Evolutionary conservation across 2,329 filamentous ascomycete genomes (phyloP).

Genomic region (Ascochyta lentis): DNA sequence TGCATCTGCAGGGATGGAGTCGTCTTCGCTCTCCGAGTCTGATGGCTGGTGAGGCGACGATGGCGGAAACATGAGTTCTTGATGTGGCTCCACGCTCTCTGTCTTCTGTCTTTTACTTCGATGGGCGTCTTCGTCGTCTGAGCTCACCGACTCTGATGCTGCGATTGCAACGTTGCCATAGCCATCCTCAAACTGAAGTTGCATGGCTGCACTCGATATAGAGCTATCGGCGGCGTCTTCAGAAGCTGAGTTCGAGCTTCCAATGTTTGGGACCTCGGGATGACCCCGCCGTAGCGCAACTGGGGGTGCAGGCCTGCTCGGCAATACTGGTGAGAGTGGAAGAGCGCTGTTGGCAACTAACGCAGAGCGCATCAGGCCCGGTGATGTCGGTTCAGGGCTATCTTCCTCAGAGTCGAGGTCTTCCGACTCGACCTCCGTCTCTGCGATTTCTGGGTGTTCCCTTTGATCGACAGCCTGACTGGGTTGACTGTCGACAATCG

Average conservation of each 20-base stretch:
- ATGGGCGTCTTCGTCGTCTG: background rate
- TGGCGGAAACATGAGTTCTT: slow-evolving; percentile 2
- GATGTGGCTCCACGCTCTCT: slow-evolving; percentile 14
- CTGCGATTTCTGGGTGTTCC: background rate
- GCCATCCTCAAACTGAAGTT: slow-evolving; percentile 15
- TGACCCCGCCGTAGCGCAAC: background rate
- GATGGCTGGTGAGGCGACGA: background rate
- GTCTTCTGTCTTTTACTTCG: slow-evolving; percentile 23
- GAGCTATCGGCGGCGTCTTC: slow-evolving; percentile 16
- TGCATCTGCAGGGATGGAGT: background rate
- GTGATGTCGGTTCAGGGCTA: slow-evolving; percentile 21
- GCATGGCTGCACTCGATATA: slow-evolving; percentile 20
- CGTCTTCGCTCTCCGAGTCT: slow-evolving; percentile 1
- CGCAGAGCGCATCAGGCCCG: slow-evolving; percentile 34
- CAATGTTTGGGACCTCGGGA: slow-evolving; percentile 10
- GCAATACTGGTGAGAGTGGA: slow-evolving; percentile 25
- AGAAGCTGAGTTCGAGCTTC: slow-evolving; percentile 4
- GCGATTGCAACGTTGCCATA: background rate
- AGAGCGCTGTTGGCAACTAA: slow-evolving; percentile 44
- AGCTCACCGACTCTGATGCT: background rate
- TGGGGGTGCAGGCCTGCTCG: background rate
- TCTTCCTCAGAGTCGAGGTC: slow-evolving; percentile 8
- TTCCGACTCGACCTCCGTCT: slow-evolving; percentile 22
- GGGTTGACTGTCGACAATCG: slow-evolving; percentile 3
- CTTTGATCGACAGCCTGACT: background rate